Base-by-base conservation (phyloP, 495 filamentous ascomycete species). In the Cudoniella acicularis region DNA sequence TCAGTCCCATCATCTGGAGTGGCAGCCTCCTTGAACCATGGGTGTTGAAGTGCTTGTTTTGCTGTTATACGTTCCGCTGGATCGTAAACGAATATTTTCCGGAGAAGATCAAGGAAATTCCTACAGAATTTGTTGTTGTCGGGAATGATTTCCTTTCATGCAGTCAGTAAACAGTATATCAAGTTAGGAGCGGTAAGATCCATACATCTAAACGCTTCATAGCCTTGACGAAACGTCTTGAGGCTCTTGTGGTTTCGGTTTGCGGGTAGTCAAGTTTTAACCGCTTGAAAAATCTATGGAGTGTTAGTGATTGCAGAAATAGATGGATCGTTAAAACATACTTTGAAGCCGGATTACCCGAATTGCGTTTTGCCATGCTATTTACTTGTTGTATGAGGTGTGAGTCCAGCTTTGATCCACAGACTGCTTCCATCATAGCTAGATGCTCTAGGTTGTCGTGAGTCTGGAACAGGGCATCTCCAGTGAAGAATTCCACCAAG, bases 341-440 rank as follows among this genome's bases (percentile, higher is more conserved):
- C 92, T 91, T 90, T 23, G 91, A 77, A 16, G 93, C 89, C 22
- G 84, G 80, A 70, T 92, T 96, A 27, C 81, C 78, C 41, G 81
- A 85, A 49, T 80, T 87, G 51, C 84, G 77, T 46, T 85, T 81
- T 18, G 69, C 79, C 72, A 71, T 78, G 69, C 75, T 81, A 66
- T 79, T 86, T 67, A 96, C 92, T 64, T 88, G 80, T 60, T 83
- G 78, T 24, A 98, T 85, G 10, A 98, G 79, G 41, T 82, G 79
- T 2, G 78, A 68, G 60, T 98, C 94, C 43, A 98, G 84, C 55
- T 81, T 81, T 6, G 76, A 74, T 21, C 84, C 86, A 65, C 90
- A 91, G 13, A 96, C 92, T 21, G 84, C 82, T 67, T 98, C 92
- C 94, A 98, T 98, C 94, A 98, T 98, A n/a, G 92, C 94, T 47